A percentile compares a stretch with the other conserved stretches of the same genome.
phyloP scores from a whole-genome alignment of 306 rosid genomes.

The Heteromeles arbutifolia region DNA sequence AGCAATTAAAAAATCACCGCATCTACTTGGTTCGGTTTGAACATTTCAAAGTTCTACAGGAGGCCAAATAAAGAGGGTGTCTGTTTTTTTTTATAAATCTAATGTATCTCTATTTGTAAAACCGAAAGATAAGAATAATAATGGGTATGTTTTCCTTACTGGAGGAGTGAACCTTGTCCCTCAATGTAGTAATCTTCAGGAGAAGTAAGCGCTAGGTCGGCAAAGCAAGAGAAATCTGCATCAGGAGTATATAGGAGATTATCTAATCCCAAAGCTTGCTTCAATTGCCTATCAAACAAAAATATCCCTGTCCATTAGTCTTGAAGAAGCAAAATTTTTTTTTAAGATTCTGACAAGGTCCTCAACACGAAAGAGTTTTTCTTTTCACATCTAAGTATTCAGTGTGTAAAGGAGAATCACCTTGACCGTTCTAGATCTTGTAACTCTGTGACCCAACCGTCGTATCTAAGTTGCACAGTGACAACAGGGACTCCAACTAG shows the following conservation, averaged over 20 bases:
- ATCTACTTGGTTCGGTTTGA: neutral
- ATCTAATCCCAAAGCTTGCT: constrained; percentile 77
- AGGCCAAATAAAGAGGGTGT: neutral
- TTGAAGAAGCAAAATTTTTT: neutral
- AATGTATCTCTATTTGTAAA: neutral
- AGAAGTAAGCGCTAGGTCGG: constrained; percentile 88
- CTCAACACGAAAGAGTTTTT: constrained; percentile 2
- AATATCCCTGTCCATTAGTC: neutral
- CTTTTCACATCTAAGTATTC: constrained; percentile 4
- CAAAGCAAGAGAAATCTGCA: constrained; percentile 99
- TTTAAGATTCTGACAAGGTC: neutral
- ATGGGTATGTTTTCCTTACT: constrained; percentile 44
- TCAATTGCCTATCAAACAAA: constrained; percentile 50
- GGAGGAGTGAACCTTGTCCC: constrained; percentile 98
- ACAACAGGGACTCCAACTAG: constrained; percentile 95
- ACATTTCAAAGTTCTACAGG: neutral
- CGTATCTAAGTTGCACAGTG: constrained; percentile 96
- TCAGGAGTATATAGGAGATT: constrained; percentile 98
- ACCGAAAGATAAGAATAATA: neutral
- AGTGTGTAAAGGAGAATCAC: constrained; percentile 34
- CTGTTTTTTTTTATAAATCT: too few relatives aligned
- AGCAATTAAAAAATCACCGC: too few relatives aligned
- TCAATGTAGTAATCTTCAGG: constrained; percentile 89
- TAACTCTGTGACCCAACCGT: constrained; percentile 97
- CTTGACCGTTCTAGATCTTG: constrained; percentile 91